Base-by-base conservation (phyloP, 768 basidiomycete genomes). In the Coprinopsis sp. region DNA sequence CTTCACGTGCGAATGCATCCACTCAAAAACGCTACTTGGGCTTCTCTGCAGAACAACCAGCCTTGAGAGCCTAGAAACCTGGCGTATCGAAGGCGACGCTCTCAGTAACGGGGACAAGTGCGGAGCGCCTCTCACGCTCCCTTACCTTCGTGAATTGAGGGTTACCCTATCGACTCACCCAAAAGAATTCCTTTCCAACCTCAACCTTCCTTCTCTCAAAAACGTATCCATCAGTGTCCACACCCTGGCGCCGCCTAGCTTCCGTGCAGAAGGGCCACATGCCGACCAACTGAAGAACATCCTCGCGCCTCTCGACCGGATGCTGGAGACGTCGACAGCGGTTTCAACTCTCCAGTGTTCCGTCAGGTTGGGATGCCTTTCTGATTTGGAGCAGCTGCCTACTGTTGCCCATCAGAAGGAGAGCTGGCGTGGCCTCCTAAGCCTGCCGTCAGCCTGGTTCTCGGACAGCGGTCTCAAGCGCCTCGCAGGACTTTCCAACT, bases 31-130 rank as follows among this genome's bases (percentile, higher is more conserved):
- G 27, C 30, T 49, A 8, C 19, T 43, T 24, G 28, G 4, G 2
- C 23, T 49, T 19, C 44, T 40, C 31, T 7, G 27, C 10, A 41
- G 30, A 14, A 34, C 48, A 18, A 21, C 14, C 16, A 37, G 30
- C 18, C 24, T 49, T 16, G 41, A 44, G 34, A 33, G 4, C 22
- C 19, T 49, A 34, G 44, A 33, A 2, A 28, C 44, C 3, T 44
- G 48, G 48, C 27, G 48, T 1, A 42, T 49, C 18, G 40, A 19
- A 3, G 22, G 3, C 6, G 33, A 44, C 16, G 24, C n/a, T 3
- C 22, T 23, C 14, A 34, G 38, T 11, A 27, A 31, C 2, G 41
- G 38, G 6, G 18, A 6, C 16, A 24, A 36, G 12, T 10, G 5
- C 21, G 30, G 30, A 3, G 23, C 19, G 16, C 6, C 19, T 25